Evolutionary conservation across 108 stramenopile species (phyloP), one percentile per base, ranked within the genome.

Genomic region (Nitzschia sp.): DNA sequence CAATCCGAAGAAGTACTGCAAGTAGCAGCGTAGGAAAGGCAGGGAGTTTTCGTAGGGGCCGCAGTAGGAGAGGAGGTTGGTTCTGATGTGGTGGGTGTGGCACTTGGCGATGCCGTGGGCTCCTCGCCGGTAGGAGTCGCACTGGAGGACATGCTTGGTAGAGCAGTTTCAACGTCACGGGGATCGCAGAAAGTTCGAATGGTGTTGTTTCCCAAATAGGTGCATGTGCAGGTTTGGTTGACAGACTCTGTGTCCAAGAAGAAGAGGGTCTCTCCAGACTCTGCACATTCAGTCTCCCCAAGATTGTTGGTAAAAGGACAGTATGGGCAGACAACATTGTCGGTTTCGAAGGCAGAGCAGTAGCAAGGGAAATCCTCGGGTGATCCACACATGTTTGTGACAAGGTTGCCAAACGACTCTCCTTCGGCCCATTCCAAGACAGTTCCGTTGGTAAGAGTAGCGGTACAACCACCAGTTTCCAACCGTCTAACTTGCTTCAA

Each of bases 201-300:
- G 14, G 37, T 21, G 41, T 62, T 62, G 61, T 62, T 62, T 10
- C 61, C 61, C 10, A 62, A 10, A 10, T 62, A 62, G n/a, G 14
- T 46, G 21, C 61, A 62, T 2, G 61, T 43, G 43, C 61, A 62
- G 14, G 61, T 62, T 20, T 62, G 61, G 11, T 62, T 10, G 43
- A 62, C 40, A 20, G 42, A n/a, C 11, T 43, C 42, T 22, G 42
- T 42, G 21, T 62, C 61, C 14, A 62, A n/a, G 40, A 62, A 62
- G 41, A 42, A 43, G 24, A 62, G 11, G 3, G 37, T 22, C 12
- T 44, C 61, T 11, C 61, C 61, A 1, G 41, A 43, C 24, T 39
- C 14, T 20, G 61, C 61, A 44, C 61, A 62, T 20, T 43, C 20
- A 43, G 43, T 19, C 5, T 43, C 22, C 20, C 40, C 17, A 10